These are phyloP conservation scores for Phaeosphaeria sp. DNA, from an alignment of 2,329 filamentous ascomycete species.

Conservation along the genomic window DNA sequence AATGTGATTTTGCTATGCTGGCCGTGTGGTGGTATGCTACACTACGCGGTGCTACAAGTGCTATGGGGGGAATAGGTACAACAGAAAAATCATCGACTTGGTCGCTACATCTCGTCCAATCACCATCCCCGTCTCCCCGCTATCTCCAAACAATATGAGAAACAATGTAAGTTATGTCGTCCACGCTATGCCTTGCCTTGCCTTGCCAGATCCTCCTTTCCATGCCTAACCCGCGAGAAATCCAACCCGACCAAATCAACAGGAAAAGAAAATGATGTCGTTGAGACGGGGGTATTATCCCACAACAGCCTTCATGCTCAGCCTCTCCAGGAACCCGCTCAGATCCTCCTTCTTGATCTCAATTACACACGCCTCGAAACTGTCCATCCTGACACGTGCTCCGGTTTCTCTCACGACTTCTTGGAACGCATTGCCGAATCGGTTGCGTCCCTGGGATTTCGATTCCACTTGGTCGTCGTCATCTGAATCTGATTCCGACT, in stretches of 20 bases:
- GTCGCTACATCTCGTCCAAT: neutral
- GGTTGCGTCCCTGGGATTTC: constrained; percentile 80
- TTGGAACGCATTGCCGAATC: constrained; percentile 94
- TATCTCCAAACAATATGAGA: neutral
- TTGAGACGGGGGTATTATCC: constrained; percentile 42
- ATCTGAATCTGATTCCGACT: constrained; percentile 47
- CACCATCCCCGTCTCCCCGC: neutral
- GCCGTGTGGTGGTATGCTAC: neutral
- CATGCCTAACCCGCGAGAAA: neutral
- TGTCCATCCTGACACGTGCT: constrained; percentile 88
- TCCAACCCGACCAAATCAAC: neutral
- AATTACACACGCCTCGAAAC: constrained; percentile 96
- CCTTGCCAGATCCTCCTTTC: too few relatives aligned
- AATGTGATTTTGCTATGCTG: neutral
- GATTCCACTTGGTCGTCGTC: constrained; percentile 61
- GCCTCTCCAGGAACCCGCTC: constrained; percentile 83
- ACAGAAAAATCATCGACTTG: neutral
- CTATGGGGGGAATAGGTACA: neutral
- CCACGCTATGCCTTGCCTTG: constrained; percentile 5
- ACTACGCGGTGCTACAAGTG: neutral
- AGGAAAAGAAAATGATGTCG: neutral
- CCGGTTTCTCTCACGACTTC: constrained; percentile 93
- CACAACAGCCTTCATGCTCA: constrained; percentile 90
- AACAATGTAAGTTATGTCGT: neutral
- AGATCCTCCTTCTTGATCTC: constrained; percentile 98